Conservation (phyloP, 169 alveolate genomes). For the Babesia sp. region DNA sequence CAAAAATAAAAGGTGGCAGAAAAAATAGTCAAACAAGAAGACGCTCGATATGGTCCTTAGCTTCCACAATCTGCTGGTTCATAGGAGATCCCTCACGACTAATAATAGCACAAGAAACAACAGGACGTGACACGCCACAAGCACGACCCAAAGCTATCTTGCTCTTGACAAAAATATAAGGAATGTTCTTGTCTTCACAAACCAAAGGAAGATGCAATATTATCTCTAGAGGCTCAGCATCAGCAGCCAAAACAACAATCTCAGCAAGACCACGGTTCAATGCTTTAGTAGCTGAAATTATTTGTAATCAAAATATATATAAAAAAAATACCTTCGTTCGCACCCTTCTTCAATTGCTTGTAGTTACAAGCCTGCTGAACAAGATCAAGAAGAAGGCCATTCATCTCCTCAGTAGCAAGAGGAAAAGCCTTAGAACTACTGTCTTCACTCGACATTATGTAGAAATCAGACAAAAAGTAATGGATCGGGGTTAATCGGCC, state of each 20-base stretch:
- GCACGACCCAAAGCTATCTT: slow-evolving; percentile 98
- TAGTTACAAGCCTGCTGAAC: slow-evolving; percentile 92
- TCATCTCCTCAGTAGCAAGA: slow-evolving; percentile 86
- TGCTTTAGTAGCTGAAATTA: slow-evolving; percentile 93
- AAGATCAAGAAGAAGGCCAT: slow-evolving; percentile 84
- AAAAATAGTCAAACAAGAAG: slow-evolving; percentile 88
- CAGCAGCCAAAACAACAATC: slow-evolving; percentile 97
- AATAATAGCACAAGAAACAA: slow-evolving; percentile 95
- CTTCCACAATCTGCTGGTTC: slow-evolving; percentile 91
- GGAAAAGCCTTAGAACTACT: slow-evolving; percentile 86
- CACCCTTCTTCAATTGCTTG: slow-evolving; percentile 93
- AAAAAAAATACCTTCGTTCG: slow-evolving; percentile 83
- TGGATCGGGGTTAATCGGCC: no score
- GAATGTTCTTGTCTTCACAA: slow-evolving; percentile 99
- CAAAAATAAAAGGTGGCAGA: no score
- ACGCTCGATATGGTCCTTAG: slow-evolving; percentile 96
- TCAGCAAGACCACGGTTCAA: slow-evolving; percentile 97
- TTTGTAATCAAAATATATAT: slow-evolving; percentile 41
- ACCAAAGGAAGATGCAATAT: slow-evolving; percentile 95
- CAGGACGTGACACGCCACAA: slow-evolving; percentile 98
- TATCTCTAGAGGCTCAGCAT: slow-evolving; percentile 99
- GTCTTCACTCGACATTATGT: slow-evolving; percentile 38
- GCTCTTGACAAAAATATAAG: slow-evolving; percentile 96
- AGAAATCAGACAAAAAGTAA: no score
- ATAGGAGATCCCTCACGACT: slow-evolving; percentile 93